Evolutionary conservation across 352 stramenopile species (phyloP).

Genomic region (Nothophytophthora sp.): DNA sequence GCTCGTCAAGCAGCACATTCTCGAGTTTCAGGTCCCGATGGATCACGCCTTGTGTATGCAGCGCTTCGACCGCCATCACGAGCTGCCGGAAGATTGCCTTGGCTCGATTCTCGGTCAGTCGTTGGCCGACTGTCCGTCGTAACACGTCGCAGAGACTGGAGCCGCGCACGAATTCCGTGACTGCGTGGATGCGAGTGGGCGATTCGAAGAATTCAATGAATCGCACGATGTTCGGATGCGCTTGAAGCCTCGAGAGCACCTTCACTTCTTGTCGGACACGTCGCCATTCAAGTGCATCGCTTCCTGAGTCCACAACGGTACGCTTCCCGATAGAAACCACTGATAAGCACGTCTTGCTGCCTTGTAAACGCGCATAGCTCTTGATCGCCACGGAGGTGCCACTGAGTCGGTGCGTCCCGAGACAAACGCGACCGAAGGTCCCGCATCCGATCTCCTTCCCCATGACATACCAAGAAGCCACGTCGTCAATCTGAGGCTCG

Average conservation of each 20-base stretch:
- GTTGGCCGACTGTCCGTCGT: conserved; percentile 25
- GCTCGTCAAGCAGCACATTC: conserved; percentile 61
- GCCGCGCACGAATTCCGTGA: conserved; percentile 51
- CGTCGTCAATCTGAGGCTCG: too few species aligned
- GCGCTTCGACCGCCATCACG: conserved; percentile 28
- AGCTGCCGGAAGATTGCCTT: conserved; percentile 47
- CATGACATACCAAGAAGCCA: conserved; percentile 41
- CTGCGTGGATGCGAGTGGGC: conserved; percentile 51
- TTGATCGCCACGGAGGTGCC: conserved; percentile 57
- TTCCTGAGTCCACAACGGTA: neutral
- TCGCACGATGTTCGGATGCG: conserved; percentile 45
- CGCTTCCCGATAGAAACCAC: conserved; percentile 5
- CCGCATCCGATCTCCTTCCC: conserved; percentile 50
- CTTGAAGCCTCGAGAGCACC: conserved; percentile 37
- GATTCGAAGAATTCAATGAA: conserved; percentile 70
- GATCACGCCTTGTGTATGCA: conserved; percentile 61
- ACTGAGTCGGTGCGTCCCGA: conserved; percentile 46
- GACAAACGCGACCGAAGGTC: conserved; percentile 54
- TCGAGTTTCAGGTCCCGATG: conserved; percentile 82
- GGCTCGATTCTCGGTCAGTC: conserved; percentile 36
- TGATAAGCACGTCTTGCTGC: conserved; percentile 33
- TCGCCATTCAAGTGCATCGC: conserved; percentile 56
- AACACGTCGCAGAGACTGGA: conserved; percentile 49
- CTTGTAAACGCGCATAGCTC: conserved; percentile 50
- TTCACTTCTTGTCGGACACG: conserved; percentile 57